Conservation (phyloP, 2,329 filamentous ascomycete species). For the Colletotrichum chlorophyti region DNA sequence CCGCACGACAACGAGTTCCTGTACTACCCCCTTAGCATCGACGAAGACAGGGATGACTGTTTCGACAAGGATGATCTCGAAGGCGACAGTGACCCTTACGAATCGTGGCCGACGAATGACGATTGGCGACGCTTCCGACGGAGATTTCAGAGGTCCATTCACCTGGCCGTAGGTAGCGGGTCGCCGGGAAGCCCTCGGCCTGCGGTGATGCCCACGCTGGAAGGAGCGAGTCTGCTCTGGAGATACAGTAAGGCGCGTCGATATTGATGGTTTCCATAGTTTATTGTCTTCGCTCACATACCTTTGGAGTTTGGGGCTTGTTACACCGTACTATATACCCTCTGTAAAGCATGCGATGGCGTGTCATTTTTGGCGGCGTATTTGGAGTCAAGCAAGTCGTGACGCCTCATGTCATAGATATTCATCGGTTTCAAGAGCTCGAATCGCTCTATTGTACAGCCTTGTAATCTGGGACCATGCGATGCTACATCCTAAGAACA, state of each 20-base stretch:
- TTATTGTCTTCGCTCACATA: neutral
- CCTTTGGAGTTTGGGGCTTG: neutral
- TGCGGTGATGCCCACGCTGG: constrained; percentile 21
- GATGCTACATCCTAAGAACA: too few relatives aligned
- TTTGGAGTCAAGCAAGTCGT: too few relatives aligned
- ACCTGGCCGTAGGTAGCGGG: constrained; percentile 40
- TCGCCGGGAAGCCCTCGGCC: constrained; percentile 12
- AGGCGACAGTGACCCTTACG: constrained; percentile 39
- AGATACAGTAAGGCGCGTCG: constrained; percentile 26
- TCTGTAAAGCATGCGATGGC: neutral
- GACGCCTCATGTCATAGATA: too few relatives aligned
- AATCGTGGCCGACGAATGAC: constrained; percentile 47
- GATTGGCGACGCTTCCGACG: constrained; percentile 46
- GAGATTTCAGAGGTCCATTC: constrained; percentile 41
- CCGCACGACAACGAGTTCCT: constrained; percentile 49
- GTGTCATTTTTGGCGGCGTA: neutral
- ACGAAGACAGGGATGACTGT: constrained; percentile 37
- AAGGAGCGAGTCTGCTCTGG: constrained; percentile 31
- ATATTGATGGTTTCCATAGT: neutral
- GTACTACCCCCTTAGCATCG: constrained; percentile 43
- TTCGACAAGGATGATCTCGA: constrained; percentile 29
- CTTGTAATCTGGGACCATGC: too few relatives aligned
- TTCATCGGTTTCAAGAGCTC: too few relatives aligned
- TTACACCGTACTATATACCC: constrained; percentile 8
- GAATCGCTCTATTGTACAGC: too few relatives aligned